Conservation (phyloP, 2,329 filamentous ascomycete species). For the Alternaria brassicae region DNA sequence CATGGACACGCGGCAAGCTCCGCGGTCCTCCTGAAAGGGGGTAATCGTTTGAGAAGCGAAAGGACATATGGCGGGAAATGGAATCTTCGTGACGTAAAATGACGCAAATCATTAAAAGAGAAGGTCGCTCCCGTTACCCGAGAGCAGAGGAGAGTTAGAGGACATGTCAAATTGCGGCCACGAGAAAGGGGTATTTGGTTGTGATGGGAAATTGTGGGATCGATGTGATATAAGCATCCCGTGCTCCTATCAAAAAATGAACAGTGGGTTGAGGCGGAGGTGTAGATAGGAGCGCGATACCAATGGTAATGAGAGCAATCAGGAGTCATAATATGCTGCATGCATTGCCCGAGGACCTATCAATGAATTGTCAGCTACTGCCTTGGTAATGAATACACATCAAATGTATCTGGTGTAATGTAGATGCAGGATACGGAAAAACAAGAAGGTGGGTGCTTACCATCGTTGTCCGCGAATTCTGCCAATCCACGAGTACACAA, state of each 20-base stretch:
- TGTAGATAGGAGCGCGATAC: constrained; percentile 26
- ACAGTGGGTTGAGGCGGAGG: constrained; percentile 5
- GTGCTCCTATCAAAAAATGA: not conserved
- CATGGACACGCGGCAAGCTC: constrained; percentile 41
- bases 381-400: not conserved
- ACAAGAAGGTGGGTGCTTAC: constrained; percentile 59
- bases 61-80: constrained; percentile 10
- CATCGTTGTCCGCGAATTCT: constrained; percentile 74
- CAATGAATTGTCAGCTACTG: constrained; percentile 15
- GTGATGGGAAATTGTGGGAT: constrained; percentile 1
- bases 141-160: not conserved
- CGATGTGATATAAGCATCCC: not conserved
- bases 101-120: constrained; percentile 6
- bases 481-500: constrained; percentile 79
- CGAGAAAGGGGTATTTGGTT: constrained; percentile 1
- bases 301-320: constrained; percentile 31
- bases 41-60: constrained; percentile 42
- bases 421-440: not conserved
- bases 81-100: constrained; percentile 2
- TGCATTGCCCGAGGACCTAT: constrained; percentile 41
- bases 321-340: constrained; percentile 48
- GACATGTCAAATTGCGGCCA: constrained; percentile 1
- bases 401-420: not conserved
- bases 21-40: constrained; percentile 43
- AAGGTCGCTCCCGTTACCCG: not conserved